These are phyloP conservation scores for Bruguiera sexangula DNA, from an alignment of 345 rosid genomes.

Conservation along the genomic window DNA sequence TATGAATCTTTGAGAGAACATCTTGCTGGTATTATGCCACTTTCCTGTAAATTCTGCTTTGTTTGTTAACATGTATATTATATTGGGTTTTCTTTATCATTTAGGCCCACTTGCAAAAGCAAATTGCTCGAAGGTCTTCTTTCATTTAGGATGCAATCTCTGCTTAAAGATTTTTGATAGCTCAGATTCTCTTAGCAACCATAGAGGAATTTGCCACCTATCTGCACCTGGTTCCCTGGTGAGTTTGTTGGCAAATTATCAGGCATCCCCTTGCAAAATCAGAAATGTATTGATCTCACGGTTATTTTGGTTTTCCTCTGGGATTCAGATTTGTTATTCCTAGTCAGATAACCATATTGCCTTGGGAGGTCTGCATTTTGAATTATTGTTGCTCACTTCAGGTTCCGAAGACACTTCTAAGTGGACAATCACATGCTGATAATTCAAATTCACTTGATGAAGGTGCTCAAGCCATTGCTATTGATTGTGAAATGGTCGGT, in stretches of 20 bases:
- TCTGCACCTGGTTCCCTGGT: conserved; percentile 50
- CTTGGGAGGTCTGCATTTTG: background rate
- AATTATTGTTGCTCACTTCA: conserved; percentile 19
- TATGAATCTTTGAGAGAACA: conserved; percentile 69
- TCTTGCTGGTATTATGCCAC: conserved; percentile 41
- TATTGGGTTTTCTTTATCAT: conserved; percentile 4
- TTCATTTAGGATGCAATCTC: conserved; percentile 49
- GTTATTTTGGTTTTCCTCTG: background rate
- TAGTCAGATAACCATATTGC: background rate
- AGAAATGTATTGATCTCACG: background rate
- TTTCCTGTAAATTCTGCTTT: conserved; percentile 1
- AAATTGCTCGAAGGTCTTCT: conserved; percentile 45
- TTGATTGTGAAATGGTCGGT: conserved; percentile 83
- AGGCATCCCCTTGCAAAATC: background rate
- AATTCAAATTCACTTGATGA: conserved; percentile 18
- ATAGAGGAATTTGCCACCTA: conserved; percentile 41
- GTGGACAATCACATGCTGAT: conserved; percentile 14
- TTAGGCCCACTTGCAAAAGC: conserved; percentile 46
- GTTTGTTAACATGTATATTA: background rate
- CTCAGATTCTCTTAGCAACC: conserved; percentile 35
- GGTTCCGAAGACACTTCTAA: conserved; percentile 22
- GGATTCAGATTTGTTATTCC: background rate
- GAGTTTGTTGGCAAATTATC: conserved; percentile 28
- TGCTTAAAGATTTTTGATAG: conserved; percentile 54
- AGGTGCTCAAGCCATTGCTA: conserved; percentile 47